A percentile compares a stretch with the other conserved stretches of the same genome.
phyloP scores from a whole-genome alignment of 2,329 filamentous ascomycete genomes.

The Colletotrichum coccodes region DNA sequence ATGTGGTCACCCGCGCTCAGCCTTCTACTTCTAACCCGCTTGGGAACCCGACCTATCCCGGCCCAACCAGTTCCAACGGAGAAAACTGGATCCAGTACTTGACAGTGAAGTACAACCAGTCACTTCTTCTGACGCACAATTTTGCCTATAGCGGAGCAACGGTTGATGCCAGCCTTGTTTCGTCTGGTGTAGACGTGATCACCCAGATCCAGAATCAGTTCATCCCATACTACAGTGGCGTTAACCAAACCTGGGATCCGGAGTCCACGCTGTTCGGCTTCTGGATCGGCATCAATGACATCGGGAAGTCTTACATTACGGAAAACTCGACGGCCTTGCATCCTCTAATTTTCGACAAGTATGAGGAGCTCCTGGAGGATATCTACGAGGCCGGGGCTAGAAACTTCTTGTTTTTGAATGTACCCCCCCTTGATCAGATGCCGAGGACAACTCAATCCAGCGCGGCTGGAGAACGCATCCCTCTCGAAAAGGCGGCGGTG shows the following conservation, averaged over 20 bases:
- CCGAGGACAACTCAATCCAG: constrained; percentile 3
- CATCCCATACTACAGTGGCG: constrained; percentile 30
- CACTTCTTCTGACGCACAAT: not conserved
- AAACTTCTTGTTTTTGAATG: constrained; percentile 63
- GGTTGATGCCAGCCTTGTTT: constrained; percentile 47
- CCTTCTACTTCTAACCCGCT: constrained; percentile 44
- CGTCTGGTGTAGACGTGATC: constrained; percentile 61
- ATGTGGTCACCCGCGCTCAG: constrained; percentile 51
- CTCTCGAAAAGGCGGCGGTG: not conserved
- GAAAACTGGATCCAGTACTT: constrained; percentile 66
- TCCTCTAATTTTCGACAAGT: not conserved
- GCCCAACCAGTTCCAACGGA: constrained; percentile 54
- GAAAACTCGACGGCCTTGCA: not conserved
- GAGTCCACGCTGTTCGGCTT: constrained; percentile 56
- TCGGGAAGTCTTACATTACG: constrained; percentile 49
- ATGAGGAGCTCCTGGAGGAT: constrained; percentile 38
- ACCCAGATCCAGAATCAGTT: constrained; percentile 60
- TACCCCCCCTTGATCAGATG: constrained; percentile 54
- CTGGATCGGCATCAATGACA: constrained; percentile 68
- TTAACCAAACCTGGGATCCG: constrained; percentile 46
- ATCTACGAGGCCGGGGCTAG: constrained; percentile 60
- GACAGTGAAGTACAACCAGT: constrained; percentile 41
- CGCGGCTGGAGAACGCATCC: not conserved
- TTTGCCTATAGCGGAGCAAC: not conserved
- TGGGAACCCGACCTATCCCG: constrained; percentile 58